A percentile compares a stretch with the other conserved stretches of the same genome.
Evolutionary conservation across 257 asterid genomes (phyloP).

Genomic region (Verbascum thapsus): DNA sequence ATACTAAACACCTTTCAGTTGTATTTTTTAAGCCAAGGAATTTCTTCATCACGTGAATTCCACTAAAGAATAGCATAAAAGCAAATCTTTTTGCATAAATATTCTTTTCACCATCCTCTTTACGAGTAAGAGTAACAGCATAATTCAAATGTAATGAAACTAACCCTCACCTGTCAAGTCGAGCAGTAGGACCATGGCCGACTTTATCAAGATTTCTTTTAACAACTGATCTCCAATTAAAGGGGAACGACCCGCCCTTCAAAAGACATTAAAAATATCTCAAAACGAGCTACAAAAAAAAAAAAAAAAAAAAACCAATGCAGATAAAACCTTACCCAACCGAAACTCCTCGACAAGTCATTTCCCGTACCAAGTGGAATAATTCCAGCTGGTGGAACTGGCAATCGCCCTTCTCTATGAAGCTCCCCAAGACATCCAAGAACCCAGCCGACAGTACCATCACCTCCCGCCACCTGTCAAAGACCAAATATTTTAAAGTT

Average conservation of each 20-base stretch:
- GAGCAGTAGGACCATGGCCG: constrained; percentile 55
- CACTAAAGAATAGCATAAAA: too few relatives aligned
- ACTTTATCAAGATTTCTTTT: constrained; percentile 82
- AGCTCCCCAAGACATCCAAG: constrained; percentile 96
- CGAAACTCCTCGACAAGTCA: constrained; percentile 93
- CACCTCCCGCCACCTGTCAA: constrained; percentile 99
- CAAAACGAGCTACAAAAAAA: constrained; percentile 30
- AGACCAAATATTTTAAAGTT: constrained; percentile 27
- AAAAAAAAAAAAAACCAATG: constrained; percentile 25
- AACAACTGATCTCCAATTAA: constrained; percentile 86
- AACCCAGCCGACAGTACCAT: constrained; percentile 99
- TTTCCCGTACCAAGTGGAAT: constrained; percentile 99
- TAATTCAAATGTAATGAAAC: constrained; percentile 23
- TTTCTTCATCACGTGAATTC: neutral
- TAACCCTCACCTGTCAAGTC: constrained; percentile 67
- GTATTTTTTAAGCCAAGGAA: neutral
- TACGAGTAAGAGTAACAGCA: constrained; percentile 4
- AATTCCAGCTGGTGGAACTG: constrained; percentile 82
- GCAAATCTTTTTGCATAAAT: neutral
- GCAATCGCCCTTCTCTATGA: constrained; percentile 55
- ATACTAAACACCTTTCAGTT: neutral
- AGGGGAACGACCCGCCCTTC: constrained; percentile 96
- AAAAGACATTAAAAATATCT: constrained; percentile 25
- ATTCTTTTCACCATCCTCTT: neutral
- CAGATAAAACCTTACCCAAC: constrained; percentile 70